Conservation (phyloP, 495 filamentous ascomycete genomes). For the Daldinia bambusicola region DNA sequence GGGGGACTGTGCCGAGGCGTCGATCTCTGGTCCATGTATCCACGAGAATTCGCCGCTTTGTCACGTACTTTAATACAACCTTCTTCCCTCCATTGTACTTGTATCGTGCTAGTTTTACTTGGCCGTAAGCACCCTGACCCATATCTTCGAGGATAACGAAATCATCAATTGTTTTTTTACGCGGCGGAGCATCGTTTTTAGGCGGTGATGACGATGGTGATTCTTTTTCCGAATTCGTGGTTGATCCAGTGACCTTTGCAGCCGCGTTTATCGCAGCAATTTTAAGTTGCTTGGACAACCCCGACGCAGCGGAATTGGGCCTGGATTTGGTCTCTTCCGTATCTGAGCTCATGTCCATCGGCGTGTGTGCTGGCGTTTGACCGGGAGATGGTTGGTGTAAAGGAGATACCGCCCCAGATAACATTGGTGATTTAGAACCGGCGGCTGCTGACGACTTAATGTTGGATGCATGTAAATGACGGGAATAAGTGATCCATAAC, state of each 20-base stretch:
- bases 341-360: constrained; percentile 63
- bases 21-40: constrained; percentile 98
- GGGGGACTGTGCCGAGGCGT: constrained; percentile 91
- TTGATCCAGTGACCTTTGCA: constrained; percentile 56
- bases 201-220: constrained; percentile 41
- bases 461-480: constrained; percentile 82
- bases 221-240: constrained; percentile 50
- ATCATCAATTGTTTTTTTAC: constrained; percentile 86
- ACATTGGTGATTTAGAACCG: constrained; percentile 63
- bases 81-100: constrained; percentile 79
- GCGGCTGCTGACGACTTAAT: constrained; percentile 56
- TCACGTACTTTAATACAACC: constrained; percentile 97
- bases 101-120: constrained; percentile 95
- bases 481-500: constrained; percentile 95
- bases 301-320: constrained; percentile 59
- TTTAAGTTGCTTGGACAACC: constrained; percentile 78
- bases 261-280: constrained; percentile 68
- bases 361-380: constrained; percentile 66
- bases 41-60: constrained; percentile 94
- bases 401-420: constrained; percentile 71
- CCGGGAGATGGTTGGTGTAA: constrained; percentile 81
- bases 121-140: constrained; percentile 97
- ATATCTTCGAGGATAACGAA: constrained; percentile 97
- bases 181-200: constrained; percentile 41
- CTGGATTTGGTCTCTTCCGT: constrained; percentile 52